phyloP scores from a whole-genome alignment of 768 basidiomycete genomes.

The Suillus plorans region DNA sequence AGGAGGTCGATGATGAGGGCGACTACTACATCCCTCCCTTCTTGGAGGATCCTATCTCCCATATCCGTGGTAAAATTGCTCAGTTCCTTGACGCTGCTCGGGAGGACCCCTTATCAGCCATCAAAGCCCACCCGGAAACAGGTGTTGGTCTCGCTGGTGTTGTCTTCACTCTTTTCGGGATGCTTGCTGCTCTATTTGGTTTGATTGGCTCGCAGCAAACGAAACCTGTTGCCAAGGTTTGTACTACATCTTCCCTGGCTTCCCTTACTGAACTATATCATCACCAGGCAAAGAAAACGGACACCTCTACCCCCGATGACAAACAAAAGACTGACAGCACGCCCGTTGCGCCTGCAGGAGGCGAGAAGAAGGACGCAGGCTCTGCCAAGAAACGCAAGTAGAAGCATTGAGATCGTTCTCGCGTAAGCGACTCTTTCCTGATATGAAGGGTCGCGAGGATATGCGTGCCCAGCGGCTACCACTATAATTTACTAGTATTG shows the following conservation, averaged over 20 bases:
- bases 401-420: constrained; percentile 11
- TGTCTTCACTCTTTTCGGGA: constrained; percentile 77
- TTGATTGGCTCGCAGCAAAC: constrained; percentile 73
- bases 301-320: constrained; percentile 60
- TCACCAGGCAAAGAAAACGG: constrained; percentile 74
- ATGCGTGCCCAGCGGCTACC: not conserved
- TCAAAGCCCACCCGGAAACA: constrained; percentile 89
- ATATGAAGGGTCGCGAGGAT: not conserved
- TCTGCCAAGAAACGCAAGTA: constrained; percentile 76
- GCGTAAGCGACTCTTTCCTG: not conserved
- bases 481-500: constrained; percentile 1
- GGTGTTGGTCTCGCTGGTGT: constrained; percentile 74
- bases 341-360: constrained; percentile 72
- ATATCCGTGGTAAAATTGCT: constrained; percentile 70
- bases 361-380: constrained; percentile 70
- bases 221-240: constrained; percentile 69
- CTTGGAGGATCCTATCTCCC: constrained; percentile 52
- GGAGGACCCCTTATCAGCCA: constrained; percentile 73
- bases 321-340: constrained; percentile 63
- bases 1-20: constrained; percentile 46
- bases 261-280: not conserved
- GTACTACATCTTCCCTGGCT: constrained; percentile 12
- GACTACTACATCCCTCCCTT: constrained; percentile 48
- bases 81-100: constrained; percentile 79
- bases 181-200: constrained; percentile 79